Base-by-base conservation (phyloP, 1,139 yeast genomes). In the Tardiomyces digboiensis region DNA sequence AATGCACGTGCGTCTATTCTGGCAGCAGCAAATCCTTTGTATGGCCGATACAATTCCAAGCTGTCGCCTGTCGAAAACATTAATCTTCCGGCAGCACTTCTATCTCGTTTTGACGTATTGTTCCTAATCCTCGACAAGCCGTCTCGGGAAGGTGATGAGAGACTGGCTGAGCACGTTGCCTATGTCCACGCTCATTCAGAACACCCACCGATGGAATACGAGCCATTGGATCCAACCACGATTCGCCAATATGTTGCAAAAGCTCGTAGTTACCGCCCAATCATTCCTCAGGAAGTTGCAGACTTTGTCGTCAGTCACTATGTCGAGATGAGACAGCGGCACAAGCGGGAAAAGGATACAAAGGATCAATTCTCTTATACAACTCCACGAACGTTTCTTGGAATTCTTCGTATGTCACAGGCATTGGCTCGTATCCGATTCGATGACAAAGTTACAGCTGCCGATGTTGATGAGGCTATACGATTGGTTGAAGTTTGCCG, bases 21-120 rank as follows among this genome's bases (percentile, higher is more conserved):
- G 51, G 98, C 99, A 0, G 98, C 98, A 29, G 99, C 99, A 7
- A 93, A 93, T 68, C 99, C 99, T 14, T 70, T 91, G 36, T 89
- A 85, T 62, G 98, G 98, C 48, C 78, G 98, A 52, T 93, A 93
- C 66, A 91, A 93, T 65, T 86, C 96, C 39, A 75, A 78, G 52
- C 66, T 91, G 45, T 84, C 96, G 3, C 97, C 98, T 2, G 83
- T 88, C 51, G 97, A 91, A 57, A 93, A 93, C 64, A 91, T 93
- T 64, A 91, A 93, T 60, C 72, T 93, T 46, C 99, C 98, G 13
- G 97, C 98, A 1, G 98, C 99, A 1, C 73, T 93, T 53, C 71
- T 93, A 46, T 91, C 98, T 23, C 82, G 99, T 70, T 93, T 93
- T 62, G 99, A 93, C 66, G 74, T 93, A 46, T 71, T 91, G 68